Evolutionary conservation across 257 asterid species (phyloP), one percentile per base, ranked within the genome.

Genomic region (Vinca minor): DNA sequence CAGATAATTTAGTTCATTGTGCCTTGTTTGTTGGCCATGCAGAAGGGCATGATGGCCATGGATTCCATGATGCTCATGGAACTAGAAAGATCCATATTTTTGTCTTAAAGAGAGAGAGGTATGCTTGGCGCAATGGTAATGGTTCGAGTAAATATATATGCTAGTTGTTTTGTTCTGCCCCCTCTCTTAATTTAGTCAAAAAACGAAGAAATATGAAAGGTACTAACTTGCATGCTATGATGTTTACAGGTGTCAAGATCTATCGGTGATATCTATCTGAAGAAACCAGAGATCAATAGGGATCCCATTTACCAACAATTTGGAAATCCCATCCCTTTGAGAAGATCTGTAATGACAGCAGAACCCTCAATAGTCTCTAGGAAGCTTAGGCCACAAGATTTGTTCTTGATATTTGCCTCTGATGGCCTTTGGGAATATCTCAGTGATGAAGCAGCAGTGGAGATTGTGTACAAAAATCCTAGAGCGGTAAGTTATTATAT

Each of bases 361-460:
- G 98, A 89, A 73, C 98, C 98, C 63, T 89, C 97, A 32, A 84
- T 93, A 41, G 74, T 85, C 64, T 82, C 80, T 53, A 72, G 95
- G 75, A 86, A 86, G 83, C 84, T 93, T 8, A 74, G 80, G 74
- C 94, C 89, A 41, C 84, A 87, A 65, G 98, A 93, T 74, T 45
- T 81, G 69, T 93, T 93, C 73, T 50, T 93, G 44, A 93, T 93
- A 48, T 93, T 93, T 65, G 98, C 98, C 25, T 89, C 98, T 26
- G 98, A 93, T 83, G 98, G 98, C 69, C 94, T 93, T 42, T 93
- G 97, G 98, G 98, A 93, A 60, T 91, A 89, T 15, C 79, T 93
- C 69, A 85, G 84, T 32, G 97, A 93, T 45, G 88, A 93, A 52
- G 85, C 67, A 62, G 98, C 91, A 3, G 96, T 93, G 69, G 87